These are phyloP conservation scores for Mycena belliarum DNA, from an alignment of 768 basidiomycete genomes.

Conservation along the genomic window DNA sequence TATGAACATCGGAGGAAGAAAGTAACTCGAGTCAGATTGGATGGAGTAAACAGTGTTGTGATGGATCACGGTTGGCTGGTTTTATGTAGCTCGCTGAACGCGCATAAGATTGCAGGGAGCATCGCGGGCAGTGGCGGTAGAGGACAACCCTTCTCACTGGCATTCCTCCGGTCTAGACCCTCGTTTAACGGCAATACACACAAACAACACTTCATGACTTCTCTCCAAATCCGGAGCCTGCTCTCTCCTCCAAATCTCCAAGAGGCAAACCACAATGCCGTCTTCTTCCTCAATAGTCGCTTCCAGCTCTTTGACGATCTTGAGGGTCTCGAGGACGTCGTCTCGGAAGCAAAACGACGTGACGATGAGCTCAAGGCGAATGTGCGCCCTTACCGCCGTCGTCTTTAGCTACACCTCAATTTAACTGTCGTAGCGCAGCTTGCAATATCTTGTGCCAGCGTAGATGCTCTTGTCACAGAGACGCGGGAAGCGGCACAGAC, in stretches of 20 bases:
- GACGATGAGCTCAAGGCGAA: conserved; percentile 43
- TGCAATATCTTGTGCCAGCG: conserved; percentile 46
- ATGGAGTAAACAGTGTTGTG: neutral
- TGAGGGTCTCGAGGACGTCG: conserved; percentile 42
- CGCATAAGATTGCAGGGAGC: neutral
- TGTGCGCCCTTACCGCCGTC: conserved; percentile 40
- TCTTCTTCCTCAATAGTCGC: conserved; percentile 42
- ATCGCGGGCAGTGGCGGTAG: neutral
- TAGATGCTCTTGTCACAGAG: conserved; percentile 48
- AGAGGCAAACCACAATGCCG: conserved; percentile 37
- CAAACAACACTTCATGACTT: conserved; percentile 33
- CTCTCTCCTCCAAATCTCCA: conserved; percentile 48
- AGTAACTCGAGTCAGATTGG: neutral
- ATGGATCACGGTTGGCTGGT: neutral
- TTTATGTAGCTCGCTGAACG: neutral
- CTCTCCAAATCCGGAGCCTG: conserved; percentile 47
- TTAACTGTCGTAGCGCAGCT: conserved; percentile 56
- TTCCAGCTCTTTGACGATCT: conserved; percentile 55
- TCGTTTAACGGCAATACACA: neutral
- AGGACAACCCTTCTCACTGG: too few relatives aligned
- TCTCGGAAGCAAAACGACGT: conserved; percentile 43
- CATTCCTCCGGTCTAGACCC: conserved; percentile 9
- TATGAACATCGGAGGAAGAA: conserved; percentile 4
- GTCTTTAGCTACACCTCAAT: conserved; percentile 30
- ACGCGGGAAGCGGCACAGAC: conserved; percentile 49